Base-by-base conservation (phyloP, 2,329 filamentous ascomycete genomes). In the Lasiodiplodia sp. region DNA sequence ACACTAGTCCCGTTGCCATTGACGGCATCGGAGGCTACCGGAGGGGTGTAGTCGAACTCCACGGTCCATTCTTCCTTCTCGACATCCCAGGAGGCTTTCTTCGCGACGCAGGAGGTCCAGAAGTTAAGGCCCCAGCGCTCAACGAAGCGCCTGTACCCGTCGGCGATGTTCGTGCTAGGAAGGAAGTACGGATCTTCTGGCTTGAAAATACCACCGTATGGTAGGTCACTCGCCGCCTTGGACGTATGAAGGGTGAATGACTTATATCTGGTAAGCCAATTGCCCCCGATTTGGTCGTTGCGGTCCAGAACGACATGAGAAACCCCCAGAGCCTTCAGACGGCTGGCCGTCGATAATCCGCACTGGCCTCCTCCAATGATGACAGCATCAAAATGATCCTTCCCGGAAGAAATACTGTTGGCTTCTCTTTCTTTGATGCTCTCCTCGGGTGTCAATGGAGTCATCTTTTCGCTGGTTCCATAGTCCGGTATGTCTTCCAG, bases 191-290 rank as follows among this genome's bases (percentile, higher is more conserved):
- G 73, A 34, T 74, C 71, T 18, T 74, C 71, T 44, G 64, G 74
- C 75, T 51, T 75, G 72, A 62, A 80, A 63, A 56, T 77, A 70
- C 78, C 78, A 75, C 66, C 75, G 72, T 72, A 81, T 1, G 80
- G 80, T 68, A 82, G 72, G 53, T 81, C 77, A 64, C 79, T 78
- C 63, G 79, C 79, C 69, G 77, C 77, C n/a, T 79, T 80, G 5
- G 77, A 77, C 8, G 81, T 80, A 70, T 82, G 80, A 34, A 79
- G 77, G 14, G 80, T 80, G 10, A 82, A 75, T 23, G 82, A 82
- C 49, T 83, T 80, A 69, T 86, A 85, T 58, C 83, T 76, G 58
- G 80, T 77, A 1, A 76, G 75, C 83, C 83, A 86, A 55, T 81
- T 83, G 66, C 84, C 80, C 2, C 84, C 83, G 4, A 85, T 76